Base-by-base conservation (phyloP, 192 early-diverging fungal species). In the Dispira parvispora region DNA sequence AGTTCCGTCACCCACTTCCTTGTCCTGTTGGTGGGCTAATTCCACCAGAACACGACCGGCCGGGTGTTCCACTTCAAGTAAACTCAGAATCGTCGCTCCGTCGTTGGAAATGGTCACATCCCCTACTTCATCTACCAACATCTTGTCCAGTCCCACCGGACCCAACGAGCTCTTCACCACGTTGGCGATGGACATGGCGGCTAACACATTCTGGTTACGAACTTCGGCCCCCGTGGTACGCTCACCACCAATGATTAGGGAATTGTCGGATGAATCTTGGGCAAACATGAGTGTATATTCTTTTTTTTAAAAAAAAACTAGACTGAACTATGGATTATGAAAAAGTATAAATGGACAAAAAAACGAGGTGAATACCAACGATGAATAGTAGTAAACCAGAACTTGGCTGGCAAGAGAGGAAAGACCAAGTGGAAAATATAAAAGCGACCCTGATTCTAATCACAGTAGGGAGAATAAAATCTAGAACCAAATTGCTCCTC, bases 81-180 rank as follows among this genome's bases (percentile, higher is more conserved):
- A 83, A 63, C 87, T 80, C 62, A 99, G 73, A 73, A 99, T 99
- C 43, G 96, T 99, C 8, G 96, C 96, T 32, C 96, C 96, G 79
- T 99, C 96, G 77, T 99, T 99, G 23, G 92, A 94, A 65, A 99
- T 98, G 20, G 94, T 98, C 55, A 99, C 94, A 71, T 98, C 96
- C 46, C 96, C 96, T 75, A 99, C 93, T 67, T 99, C 96, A 74
- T 99, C 94, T 16, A 99, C 96, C 57, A 99, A 72, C 96, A 99
- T 99, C 80, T 99, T 99, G 76, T 99, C 96, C 45, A 99, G 81
- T 18, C 96, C 96, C 61, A 99, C 96, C 32, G 96, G 96, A 16
- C 96, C 96, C 46, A 99, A 78, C 28, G 94, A 98, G n/a, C 84
- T 89, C 78, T 96, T 96, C 55, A 99, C 90, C 69, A 99, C 94